These are phyloP conservation scores for Erysimum cheiranthoides DNA, from an alignment of 345 rosid genomes.

Conservation along the genomic window DNA sequence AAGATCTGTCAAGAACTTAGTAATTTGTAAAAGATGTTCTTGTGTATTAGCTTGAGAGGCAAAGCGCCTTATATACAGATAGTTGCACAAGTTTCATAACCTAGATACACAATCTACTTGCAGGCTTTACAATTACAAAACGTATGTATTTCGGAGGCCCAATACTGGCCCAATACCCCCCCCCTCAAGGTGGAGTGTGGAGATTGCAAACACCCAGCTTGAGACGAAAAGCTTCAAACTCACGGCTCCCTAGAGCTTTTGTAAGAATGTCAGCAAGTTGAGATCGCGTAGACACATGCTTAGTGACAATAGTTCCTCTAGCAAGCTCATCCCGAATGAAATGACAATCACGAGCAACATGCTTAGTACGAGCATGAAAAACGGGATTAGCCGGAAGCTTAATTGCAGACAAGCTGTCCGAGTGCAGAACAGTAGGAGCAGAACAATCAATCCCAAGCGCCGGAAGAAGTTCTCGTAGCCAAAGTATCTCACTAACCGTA, in stretches of 20 bases:
- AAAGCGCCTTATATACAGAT: too few relatives aligned
- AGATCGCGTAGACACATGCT: too few relatives aligned
- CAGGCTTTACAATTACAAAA: too few relatives aligned
- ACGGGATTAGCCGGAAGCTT: not conserved
- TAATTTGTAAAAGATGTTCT: too few relatives aligned
- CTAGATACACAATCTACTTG: too few relatives aligned
- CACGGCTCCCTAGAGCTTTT: not conserved
- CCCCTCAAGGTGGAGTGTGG: slow-evolving; percentile 3
- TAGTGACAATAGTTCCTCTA: too few relatives aligned
- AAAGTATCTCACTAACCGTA: not conserved
- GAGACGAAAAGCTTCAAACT: not conserved
- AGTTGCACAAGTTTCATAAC: too few relatives aligned
- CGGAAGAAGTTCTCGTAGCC: not conserved
- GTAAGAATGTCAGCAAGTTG: not conserved
- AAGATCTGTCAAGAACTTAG: too few relatives aligned
- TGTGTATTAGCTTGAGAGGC: too few relatives aligned
- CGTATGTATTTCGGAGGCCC: too few relatives aligned
- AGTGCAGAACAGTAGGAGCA: not conserved
- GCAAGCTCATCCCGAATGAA: not conserved
- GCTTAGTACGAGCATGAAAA: not conserved
- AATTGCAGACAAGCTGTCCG: not conserved
- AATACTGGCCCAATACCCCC: not conserved
- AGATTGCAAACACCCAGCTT: not conserved
- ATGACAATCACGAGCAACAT: not conserved
- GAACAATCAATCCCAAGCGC: not conserved